Evolutionary conservation across 2,329 filamentous ascomycete species (phyloP).

Genomic region (Didymella exigua): DNA sequence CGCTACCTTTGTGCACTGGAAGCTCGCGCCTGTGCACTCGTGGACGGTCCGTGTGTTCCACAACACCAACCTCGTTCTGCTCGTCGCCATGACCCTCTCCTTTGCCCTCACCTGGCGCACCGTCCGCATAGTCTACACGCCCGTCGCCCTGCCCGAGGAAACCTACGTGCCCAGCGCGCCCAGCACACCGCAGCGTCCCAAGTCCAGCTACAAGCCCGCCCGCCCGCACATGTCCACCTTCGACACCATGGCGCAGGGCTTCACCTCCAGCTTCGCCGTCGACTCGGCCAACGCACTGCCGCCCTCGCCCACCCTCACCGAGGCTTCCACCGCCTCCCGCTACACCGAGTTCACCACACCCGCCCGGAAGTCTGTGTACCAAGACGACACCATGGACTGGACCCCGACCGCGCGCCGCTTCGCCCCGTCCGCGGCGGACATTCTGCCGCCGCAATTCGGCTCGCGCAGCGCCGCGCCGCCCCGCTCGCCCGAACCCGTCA

Average conservation of each 20-base stretch:
- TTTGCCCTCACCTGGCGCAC: slow-evolving; percentile 52
- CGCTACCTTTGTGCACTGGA: slow-evolving; percentile 45
- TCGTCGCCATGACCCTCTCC: slow-evolving; percentile 43
- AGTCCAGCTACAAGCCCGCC: slow-evolving; percentile 32
- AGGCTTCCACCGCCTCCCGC: slow-evolving; percentile 29
- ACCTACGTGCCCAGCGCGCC: slow-evolving; percentile 32
- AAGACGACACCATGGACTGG: slow-evolving; percentile 74
- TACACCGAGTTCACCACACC: slow-evolving; percentile 37
- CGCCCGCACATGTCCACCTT: slow-evolving; percentile 39
- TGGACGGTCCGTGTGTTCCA: slow-evolving; percentile 45
- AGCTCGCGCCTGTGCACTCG: slow-evolving; percentile 21
- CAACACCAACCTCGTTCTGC: slow-evolving; percentile 62
- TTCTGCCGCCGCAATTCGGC: slow-evolving; percentile 29
- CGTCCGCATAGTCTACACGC: slow-evolving; percentile 62
- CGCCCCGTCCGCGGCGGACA: slow-evolving; percentile 45
- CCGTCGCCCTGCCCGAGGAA: slow-evolving; percentile 31
- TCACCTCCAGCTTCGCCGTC: slow-evolving; percentile 49
- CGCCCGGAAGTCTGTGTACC: slow-evolving; percentile 11
- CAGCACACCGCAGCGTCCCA: slow-evolving; percentile 24
- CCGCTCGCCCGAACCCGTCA: slow-evolving; percentile 8
- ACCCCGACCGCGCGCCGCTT: slow-evolving; percentile 58
- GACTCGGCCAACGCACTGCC: slow-evolving; percentile 33
- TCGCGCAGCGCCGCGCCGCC: slow-evolving; percentile 13
- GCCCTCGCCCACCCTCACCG: slow-evolving; percentile 42
- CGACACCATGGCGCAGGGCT: slow-evolving; percentile 44